Base-by-base conservation (phyloP, 1,139 yeast species). In the Candida tropicalis region DNA sequence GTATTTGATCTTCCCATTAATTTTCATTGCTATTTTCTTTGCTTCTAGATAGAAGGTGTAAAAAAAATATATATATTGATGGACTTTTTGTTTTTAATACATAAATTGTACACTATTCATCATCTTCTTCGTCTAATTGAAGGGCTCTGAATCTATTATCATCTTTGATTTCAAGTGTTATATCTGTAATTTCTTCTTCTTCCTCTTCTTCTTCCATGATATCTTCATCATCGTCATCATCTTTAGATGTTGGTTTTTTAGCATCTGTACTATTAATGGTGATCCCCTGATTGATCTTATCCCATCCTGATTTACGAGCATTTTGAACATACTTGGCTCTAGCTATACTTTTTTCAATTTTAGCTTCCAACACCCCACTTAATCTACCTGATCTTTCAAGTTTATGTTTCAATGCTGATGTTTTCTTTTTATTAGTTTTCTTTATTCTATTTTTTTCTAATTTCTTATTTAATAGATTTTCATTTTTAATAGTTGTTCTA, bases 301-400 rank as follows among this genome's bases (percentile, higher is more conserved):
- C 90, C 93, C 93, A 85, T 12, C 82, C 85, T 1, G 87, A 68
- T 59, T 84, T 84, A 61, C 93, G 73, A 4, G 84, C 72, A 23
- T 63, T 68, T 52, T 79, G 84, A 12, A 84, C 80, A 55, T 70
- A 79, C 56, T 73, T 81, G 20, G 87, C 83, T 54, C 87, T 73
- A 37, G 76, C 74, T 27, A 82, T 75, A 54, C 88, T 81, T 52
- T 80, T 81, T 48, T 79, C 79, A 39, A 84, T 83, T 58, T 84
- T 85, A 40, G 77, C 73, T 28, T 76, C 71, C 43, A 84, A 66
- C 41, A 79, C 73, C 26, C 86, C 88, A 31, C 74, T 75, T 37
- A 81, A 53, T 51, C 74, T 77, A 33, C 73, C 61, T 3, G 81
- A 81, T 53, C 79, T 74, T 44, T 78, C 79, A 60, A 60, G 41